Conservation (phyloP, 2,329 filamentous ascomycete genomes). For the Sporothrix sp. region DNA sequence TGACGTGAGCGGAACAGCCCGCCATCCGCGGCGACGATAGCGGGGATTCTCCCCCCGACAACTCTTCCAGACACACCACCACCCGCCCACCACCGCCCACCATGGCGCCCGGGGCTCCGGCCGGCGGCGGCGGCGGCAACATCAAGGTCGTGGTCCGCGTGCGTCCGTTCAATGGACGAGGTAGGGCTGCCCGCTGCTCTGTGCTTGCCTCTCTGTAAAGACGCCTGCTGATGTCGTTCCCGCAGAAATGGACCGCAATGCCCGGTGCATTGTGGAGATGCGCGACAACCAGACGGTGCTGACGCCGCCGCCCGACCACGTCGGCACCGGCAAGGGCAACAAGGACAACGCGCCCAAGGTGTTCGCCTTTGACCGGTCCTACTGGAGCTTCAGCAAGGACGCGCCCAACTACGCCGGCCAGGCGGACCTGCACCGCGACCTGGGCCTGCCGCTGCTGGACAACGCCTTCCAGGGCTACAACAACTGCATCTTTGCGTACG, state of each 20-base stretch:
- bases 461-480: constrained; percentile 99
- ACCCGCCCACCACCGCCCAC: constrained; percentile 16
- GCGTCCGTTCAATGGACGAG: constrained; percentile 91
- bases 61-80: background rate
- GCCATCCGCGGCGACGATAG: too few relatives aligned
- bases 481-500: constrained; percentile 98
- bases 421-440: constrained; percentile 84
- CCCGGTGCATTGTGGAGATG: constrained; percentile 98
- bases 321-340: constrained; percentile 49
- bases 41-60: background rate
- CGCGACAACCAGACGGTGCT: constrained; percentile 85
- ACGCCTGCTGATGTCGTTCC: background rate
- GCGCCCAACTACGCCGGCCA: constrained; percentile 86
- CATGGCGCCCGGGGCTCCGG: constrained; percentile 47
- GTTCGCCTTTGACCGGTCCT: constrained; percentile 96
- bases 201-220: background rate
- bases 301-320: constrained; percentile 55
- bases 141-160: constrained; percentile 99
- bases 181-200: constrained; percentile 38
- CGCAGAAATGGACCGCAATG: constrained; percentile 78
- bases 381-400: constrained; percentile 79
- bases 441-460: constrained; percentile 94
- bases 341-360: constrained; percentile 63
- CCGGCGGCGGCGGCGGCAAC: constrained; percentile 62
- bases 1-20: too few relatives aligned